Conservation (phyloP, 441 rosid genomes). For the Melastoma candidum region DNA sequence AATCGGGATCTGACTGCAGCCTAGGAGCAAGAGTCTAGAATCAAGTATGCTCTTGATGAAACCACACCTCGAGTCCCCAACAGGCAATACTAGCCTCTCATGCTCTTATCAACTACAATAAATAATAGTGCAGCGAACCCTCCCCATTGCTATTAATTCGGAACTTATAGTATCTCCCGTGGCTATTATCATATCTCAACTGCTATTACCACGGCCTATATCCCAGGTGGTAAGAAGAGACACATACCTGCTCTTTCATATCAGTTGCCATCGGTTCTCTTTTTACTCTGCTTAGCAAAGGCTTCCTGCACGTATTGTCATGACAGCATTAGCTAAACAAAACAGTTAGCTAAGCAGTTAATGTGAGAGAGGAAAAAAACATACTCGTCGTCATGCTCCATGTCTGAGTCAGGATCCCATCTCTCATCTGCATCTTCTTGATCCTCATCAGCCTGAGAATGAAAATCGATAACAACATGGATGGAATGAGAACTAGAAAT, state of each 20-base stretch:
- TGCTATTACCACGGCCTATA: too few relatives aligned
- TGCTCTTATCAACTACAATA: too few relatives aligned
- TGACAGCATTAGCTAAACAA: conserved; percentile 7
- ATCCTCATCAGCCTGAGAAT: conserved; percentile 49
- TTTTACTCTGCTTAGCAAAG: conserved; percentile 60
- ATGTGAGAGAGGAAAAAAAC: conserved; percentile 1
- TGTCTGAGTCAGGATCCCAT: conserved; percentile 53
- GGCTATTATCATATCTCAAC: neutral
- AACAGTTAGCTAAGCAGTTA: neutral
- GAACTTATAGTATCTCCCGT: neutral
- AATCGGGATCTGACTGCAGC: neutral
- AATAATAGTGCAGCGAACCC: too few relatives aligned
- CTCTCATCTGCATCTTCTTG: conserved; percentile 46
- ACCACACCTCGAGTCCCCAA: neutral
- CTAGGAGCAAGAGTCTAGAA: neutral
- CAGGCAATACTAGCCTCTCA: too few relatives aligned
- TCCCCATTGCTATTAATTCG: neutral
- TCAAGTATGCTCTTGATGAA: neutral
- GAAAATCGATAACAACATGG: conserved; percentile 6
- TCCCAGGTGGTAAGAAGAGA: neutral
- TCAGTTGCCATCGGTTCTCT: conserved; percentile 64
- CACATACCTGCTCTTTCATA: conserved; percentile 44
- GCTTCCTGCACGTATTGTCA: conserved; percentile 40
- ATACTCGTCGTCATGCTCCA: conserved; percentile 60
- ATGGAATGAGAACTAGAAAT: neutral